These are phyloP conservation scores for Xylariales sp. DNA, from an alignment of 2,329 filamentous ascomycete genomes.

Conservation along the genomic window DNA sequence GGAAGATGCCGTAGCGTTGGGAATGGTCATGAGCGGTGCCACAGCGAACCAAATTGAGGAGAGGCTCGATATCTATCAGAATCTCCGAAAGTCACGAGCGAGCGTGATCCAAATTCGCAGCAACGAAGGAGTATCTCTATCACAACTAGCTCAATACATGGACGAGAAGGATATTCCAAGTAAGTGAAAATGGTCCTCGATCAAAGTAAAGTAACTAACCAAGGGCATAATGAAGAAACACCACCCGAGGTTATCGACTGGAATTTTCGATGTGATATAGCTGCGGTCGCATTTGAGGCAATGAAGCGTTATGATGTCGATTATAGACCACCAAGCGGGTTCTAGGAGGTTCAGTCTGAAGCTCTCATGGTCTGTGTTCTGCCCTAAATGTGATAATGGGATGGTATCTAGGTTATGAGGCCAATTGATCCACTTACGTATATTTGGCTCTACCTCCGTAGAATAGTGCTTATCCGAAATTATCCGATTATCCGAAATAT, in stretches of 20 bases:
- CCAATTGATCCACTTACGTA: no score
- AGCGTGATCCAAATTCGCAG: slow-evolving; percentile 22
- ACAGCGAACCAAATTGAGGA: slow-evolving; percentile 13
- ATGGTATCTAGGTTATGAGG: no score
- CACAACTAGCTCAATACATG: slow-evolving; percentile 3
- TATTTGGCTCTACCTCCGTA: no score
- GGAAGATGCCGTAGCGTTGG: slow-evolving; percentile 30
- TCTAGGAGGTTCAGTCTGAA: no score
- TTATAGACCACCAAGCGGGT: no score
- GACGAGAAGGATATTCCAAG: slow-evolving; percentile 1
- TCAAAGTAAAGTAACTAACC: not conserved
- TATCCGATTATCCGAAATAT: no score
- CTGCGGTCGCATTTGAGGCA: no score
- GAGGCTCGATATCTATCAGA: slow-evolving; percentile 19
- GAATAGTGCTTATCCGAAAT: no score
- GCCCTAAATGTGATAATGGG: no score
- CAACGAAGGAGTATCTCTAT: slow-evolving; percentile 20
- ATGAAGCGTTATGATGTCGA: no score
- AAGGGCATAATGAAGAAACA: not conserved
- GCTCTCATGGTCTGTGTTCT: no score
- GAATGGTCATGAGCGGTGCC: slow-evolving; percentile 19
- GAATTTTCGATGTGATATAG: not conserved
- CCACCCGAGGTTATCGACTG: not conserved
- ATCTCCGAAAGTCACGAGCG: slow-evolving; percentile 18
- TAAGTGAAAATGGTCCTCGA: not conserved